Base-by-base conservation (phyloP, 164 flowering plant genomes). In the Magnolia sinica region DNA sequence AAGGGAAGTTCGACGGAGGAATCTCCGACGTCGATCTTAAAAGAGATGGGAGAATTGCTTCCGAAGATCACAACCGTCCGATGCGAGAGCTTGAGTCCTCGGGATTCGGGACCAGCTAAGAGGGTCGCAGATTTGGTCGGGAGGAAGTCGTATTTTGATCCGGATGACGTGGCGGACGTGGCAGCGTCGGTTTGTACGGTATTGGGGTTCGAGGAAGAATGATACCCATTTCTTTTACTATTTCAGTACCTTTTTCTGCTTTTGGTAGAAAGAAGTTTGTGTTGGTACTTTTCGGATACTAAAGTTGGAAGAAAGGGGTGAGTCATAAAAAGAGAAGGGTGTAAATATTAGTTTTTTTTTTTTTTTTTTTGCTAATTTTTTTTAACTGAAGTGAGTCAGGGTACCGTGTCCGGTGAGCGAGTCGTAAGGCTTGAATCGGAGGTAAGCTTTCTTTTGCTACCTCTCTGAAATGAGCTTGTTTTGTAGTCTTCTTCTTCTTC, bases 21-120 rank as follows among this genome's bases (percentile, higher is more conserved):
- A 8, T 52, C 82, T 23, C 79, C 85, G 1, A 7, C 49, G 23
- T 71, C 87, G 0, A 50, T 78, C 67, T 51, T 78, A 8, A 73
- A 69, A n/a, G 73, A 70, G 20, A 31, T 75, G 79, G 77, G 75
- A 7, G 87, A 85, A 14, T 31, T 71, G 72, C 84, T 91, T 64
- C 97, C 94, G 0, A 91, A 74, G 86, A 91, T 93, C 70, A 88
- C 81, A 83, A 88, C 86, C 0, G 23, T 73, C 27, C 82, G 89
- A 58, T 82, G 83, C 70, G 72, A 37, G 0, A 74, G 52, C 27
- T 86, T 86, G 68, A 92, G 84, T 52, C 97, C 97, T 1, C 75
- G 98, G 74, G 93, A 92, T 73, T 95, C 98, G 6, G 98, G 98
- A 20, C 81, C 88, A 0, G 97, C 95, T 0, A 95, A 91, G 74